phyloP scores from a whole-genome alignment of 306 rosid species.

The Mimosa bimucronata region DNA sequence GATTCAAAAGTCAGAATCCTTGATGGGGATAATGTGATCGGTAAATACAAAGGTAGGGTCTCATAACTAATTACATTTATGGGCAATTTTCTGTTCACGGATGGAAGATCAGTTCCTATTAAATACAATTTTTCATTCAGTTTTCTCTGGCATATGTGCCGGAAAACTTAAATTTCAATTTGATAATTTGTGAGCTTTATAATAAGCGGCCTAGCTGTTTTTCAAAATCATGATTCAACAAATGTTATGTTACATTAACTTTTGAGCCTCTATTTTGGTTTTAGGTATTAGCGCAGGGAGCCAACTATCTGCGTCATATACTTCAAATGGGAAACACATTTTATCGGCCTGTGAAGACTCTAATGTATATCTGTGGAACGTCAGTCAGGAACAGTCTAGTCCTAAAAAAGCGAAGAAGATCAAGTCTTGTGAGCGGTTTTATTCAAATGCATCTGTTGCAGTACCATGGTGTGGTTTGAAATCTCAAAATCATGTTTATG shows the following conservation, averaged over 20 bases:
- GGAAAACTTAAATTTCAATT: slow-evolving; percentile 9
- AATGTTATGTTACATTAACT: slow-evolving; percentile 24
- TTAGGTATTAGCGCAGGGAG: slow-evolving; percentile 50
- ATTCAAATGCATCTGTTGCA: slow-evolving; percentile 37
- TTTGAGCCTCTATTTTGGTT: slow-evolving; percentile 29
- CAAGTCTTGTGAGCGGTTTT: slow-evolving; percentile 35
- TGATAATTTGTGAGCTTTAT: not conserved
- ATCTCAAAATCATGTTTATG: slow-evolving; percentile 34
- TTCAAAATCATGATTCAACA: not conserved
- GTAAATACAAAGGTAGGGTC: slow-evolving; percentile 63
- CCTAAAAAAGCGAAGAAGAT: slow-evolving; percentile 20
- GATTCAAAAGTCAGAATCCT: slow-evolving; percentile 67
- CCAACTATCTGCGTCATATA: slow-evolving; percentile 57
- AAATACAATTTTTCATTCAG: not conserved
- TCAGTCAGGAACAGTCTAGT: slow-evolving; percentile 32
- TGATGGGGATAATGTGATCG: slow-evolving; percentile 54
- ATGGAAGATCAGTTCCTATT: slow-evolving; percentile 1
- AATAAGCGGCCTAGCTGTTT: not conserved
- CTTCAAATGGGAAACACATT: slow-evolving; percentile 70
- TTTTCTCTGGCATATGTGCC: not conserved
- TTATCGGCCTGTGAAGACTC: slow-evolving; percentile 68
- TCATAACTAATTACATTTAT: not conserved
- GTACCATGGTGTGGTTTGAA: slow-evolving; percentile 41
- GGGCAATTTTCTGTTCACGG: not conserved
- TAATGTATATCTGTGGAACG: slow-evolving; percentile 65